Evolutionary conservation across 192 early-diverging fungal species (phyloP).

Genomic region (Anaeromyces robustus): DNA sequence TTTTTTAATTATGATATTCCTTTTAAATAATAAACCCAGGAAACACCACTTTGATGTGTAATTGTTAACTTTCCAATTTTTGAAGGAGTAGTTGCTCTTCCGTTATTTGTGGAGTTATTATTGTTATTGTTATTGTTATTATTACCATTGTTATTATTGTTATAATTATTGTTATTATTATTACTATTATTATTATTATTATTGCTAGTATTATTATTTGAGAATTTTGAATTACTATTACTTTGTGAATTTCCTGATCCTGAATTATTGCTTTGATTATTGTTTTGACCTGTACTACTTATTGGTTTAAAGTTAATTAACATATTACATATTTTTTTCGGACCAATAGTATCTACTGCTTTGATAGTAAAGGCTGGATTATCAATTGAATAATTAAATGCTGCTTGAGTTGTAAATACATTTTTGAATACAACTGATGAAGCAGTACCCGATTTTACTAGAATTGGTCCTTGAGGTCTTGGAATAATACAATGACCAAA

Average conservation of each 20-base stretch:
- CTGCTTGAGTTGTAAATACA: constrained; percentile 26
- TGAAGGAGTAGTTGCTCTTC: not conserved
- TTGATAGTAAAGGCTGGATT: constrained; percentile 40
- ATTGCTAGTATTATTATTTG: not conserved
- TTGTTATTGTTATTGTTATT: not conserved
- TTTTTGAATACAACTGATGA: constrained; percentile 36
- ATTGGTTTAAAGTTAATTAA: constrained; percentile 13
- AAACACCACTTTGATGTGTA: constrained; percentile 6
- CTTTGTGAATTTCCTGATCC: not conserved
- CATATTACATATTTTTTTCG: constrained; percentile 34
- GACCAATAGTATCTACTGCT: constrained; percentile 22
- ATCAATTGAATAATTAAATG: constrained; percentile 34
- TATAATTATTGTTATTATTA: not conserved
- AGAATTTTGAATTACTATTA: not conserved
- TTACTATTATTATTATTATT: not conserved
- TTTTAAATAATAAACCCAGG: constrained; percentile 7
- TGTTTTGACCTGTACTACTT: not conserved
- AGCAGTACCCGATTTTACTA: constrained; percentile 23
- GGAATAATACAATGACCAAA: constrained; percentile 34
- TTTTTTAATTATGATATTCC: not conserved
- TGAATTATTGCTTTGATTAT: not conserved
- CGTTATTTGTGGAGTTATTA: not conserved
- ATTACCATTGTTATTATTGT: no score
- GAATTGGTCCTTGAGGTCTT: constrained; percentile 40
- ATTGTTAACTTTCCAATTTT: constrained; percentile 5